These are phyloP conservation scores for Exophiala mesophila DNA, from an alignment of 2,329 filamentous ascomycete genomes.

Conservation along the genomic window DNA sequence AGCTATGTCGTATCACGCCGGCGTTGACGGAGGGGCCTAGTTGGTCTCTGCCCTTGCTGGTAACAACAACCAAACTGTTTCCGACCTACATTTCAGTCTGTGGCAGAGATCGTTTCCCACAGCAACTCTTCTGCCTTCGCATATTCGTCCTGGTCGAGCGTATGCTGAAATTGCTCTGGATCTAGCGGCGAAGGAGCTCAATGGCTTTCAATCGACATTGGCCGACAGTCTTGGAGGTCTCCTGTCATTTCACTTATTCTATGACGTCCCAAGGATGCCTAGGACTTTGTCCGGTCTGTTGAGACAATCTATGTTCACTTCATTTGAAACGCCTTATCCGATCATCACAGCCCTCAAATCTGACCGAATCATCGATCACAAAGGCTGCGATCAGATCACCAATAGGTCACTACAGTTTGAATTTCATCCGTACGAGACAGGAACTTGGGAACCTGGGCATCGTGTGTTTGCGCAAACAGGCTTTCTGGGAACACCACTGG, in stretches of 20 bases:
- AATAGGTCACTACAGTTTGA: constrained; percentile 59
- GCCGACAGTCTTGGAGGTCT: constrained; percentile 40
- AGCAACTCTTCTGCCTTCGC: constrained; percentile 35
- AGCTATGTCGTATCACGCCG: constrained; percentile 43
- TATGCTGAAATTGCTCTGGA: constrained; percentile 33
- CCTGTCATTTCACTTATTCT: constrained; percentile 38
- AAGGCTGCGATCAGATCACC: constrained; percentile 34
- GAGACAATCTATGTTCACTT: constrained; percentile 37
- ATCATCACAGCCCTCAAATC: constrained; percentile 40
- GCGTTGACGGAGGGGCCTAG: constrained; percentile 45
- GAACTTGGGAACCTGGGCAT: constrained; percentile 57
- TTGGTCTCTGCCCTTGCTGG: constrained; percentile 43
- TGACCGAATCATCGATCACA: constrained; percentile 31
- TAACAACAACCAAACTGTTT: constrained; percentile 45
- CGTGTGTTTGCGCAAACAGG: constrained; percentile 56
- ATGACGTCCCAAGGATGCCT: constrained; percentile 34
- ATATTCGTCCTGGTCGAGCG: constrained; percentile 23
- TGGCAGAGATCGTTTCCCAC: constrained; percentile 40
- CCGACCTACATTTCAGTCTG: constrained; percentile 34
- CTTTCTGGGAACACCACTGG: constrained; percentile 58
- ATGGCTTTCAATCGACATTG: constrained; percentile 39
- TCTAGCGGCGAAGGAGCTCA: constrained; percentile 33
- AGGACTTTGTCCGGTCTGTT: constrained; percentile 34
- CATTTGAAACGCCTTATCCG: constrained; percentile 39
- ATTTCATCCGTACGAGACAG: constrained; percentile 63